phyloP scores from a whole-genome alignment of 345 rosid genomes.

The Aquilaria yunnanensis region DNA sequence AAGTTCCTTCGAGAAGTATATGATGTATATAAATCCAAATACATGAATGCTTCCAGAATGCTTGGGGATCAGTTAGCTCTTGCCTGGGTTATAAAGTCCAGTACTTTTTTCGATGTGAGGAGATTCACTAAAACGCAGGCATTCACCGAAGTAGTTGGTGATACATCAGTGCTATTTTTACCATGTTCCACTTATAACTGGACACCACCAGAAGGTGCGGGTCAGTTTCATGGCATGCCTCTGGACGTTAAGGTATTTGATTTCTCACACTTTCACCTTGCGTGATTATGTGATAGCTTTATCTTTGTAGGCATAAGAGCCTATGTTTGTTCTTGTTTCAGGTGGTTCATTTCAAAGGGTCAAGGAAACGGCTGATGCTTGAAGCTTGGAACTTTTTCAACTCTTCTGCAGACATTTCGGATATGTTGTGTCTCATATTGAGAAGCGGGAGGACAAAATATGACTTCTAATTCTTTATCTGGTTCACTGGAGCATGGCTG shows the following conservation, averaged over 20 bases:
- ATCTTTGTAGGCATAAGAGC: not conserved
- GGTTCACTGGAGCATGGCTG: not conserved
- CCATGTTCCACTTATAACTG: constrained; percentile 84
- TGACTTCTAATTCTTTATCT: constrained; percentile 42
- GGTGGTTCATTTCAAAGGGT: constrained; percentile 97
- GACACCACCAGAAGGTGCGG: constrained; percentile 99
- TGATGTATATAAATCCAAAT: constrained; percentile 59
- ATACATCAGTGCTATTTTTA: constrained; percentile 65
- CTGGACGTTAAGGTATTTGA: constrained; percentile 77
- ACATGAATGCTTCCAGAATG: constrained; percentile 81
- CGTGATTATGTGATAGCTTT: constrained; percentile 1
- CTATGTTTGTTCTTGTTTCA: constrained; percentile 16
- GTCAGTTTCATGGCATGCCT: constrained; percentile 98
- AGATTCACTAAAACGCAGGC: constrained; percentile 59
- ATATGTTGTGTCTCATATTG: constrained; percentile 78
- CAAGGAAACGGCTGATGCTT: constrained; percentile 92
- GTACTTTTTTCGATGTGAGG: constrained; percentile 51
- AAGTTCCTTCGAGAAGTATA: constrained; percentile 55
- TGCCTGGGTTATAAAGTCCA: constrained; percentile 60
- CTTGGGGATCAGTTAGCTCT: constrained; percentile 95
- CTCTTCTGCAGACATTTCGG: constrained; percentile 48
- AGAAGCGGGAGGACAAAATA: constrained; percentile 91
- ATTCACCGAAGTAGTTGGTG: constrained; percentile 47
- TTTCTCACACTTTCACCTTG: not conserved
- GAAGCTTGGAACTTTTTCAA: constrained; percentile 84